These are phyloP conservation scores for Crucibulum laeve DNA, from an alignment of 768 basidiomycete genomes.

Conservation along the genomic window DNA sequence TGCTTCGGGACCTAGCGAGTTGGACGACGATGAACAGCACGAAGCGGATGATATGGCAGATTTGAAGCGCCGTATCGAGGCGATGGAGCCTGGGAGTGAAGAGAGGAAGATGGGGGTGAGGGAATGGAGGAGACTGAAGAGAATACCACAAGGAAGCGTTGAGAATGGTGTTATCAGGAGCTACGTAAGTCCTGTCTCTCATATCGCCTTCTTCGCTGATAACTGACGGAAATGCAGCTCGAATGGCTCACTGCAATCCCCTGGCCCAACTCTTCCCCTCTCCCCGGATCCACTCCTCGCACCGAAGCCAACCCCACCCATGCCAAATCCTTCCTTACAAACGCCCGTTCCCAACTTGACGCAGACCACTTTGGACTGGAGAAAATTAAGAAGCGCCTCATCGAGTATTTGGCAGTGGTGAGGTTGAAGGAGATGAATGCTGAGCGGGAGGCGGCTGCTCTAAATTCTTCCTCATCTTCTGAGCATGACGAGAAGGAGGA, in stretches of 20 bases:
- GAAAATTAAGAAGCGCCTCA: slow-evolving; percentile 85
- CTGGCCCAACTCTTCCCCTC: slow-evolving; percentile 58
- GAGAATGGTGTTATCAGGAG: slow-evolving; percentile 87
- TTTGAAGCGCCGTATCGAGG: slow-evolving; percentile 68
- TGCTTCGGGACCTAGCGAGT: slow-evolving; percentile 37
- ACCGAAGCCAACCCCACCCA: slow-evolving; percentile 13
- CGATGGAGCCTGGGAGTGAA: slow-evolving; percentile 67
- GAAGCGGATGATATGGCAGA: slow-evolving; percentile 80
- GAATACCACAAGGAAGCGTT: slow-evolving; percentile 86
- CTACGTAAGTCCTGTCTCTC: slow-evolving; percentile 49
- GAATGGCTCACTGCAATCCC: slow-evolving; percentile 88
- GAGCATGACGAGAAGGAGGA: slow-evolving; percentile 14
- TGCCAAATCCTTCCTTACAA: slow-evolving; percentile 57
- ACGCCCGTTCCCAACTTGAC: slow-evolving; percentile 78
- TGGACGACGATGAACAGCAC: slow-evolving; percentile 75
- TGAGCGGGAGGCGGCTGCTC: slow-evolving; percentile 21
- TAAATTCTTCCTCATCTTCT: too few relatives aligned
- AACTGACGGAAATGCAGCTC: slow-evolving; percentile 39
- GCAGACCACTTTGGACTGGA: slow-evolving; percentile 90
- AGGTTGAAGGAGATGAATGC: slow-evolving; percentile 49
- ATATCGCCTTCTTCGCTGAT: slow-evolving; percentile 1
- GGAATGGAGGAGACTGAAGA: slow-evolving; percentile 80
- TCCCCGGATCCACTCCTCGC: slow-evolving; percentile 11
- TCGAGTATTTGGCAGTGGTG: slow-evolving; percentile 90
- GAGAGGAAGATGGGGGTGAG: slow-evolving; percentile 78